phyloP scores from a whole-genome alignment of 2,329 filamentous ascomycete genomes.

The Trichophyton schoenleinii region DNA sequence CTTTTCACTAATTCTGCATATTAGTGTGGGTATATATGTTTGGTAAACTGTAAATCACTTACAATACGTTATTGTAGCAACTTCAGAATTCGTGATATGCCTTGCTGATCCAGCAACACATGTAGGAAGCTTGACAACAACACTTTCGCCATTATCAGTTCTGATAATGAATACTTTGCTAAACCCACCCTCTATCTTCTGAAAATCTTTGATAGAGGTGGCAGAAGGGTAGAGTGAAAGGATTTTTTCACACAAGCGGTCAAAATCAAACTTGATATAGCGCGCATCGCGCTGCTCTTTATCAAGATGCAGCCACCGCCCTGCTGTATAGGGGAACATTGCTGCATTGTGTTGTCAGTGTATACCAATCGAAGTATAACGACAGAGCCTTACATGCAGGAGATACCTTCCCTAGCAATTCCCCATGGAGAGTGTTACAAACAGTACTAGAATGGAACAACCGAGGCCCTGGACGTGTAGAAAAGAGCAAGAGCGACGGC shows the following conservation, averaged over 20 bases:
- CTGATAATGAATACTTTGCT: conserved; percentile 31
- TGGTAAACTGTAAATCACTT: conserved; percentile 3
- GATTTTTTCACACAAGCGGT: conserved; percentile 26
- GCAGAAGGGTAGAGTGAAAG: conserved; percentile 28
- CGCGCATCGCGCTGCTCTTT: conserved; percentile 25
- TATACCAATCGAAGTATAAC: not conserved
- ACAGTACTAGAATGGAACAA: conserved; percentile 4
- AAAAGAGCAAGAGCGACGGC: not conserved
- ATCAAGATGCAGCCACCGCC: conserved; percentile 30
- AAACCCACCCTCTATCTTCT: conserved; percentile 35
- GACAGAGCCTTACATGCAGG: conserved; percentile 8
- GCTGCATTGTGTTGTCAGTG: conserved; percentile 10
- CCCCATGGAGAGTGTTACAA: not conserved
- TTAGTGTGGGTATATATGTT: too few relatives aligned
- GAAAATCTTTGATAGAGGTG: conserved; percentile 22
- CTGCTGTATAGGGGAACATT: conserved; percentile 22
- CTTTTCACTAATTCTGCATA: conserved; percentile 20
- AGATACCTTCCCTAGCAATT: conserved; percentile 1
- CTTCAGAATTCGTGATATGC: conserved; percentile 15
- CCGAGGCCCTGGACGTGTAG: not conserved
- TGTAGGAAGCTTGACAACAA: conserved; percentile 35
- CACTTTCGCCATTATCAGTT: conserved; percentile 25
- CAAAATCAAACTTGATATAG: conserved; percentile 30
- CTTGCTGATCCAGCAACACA: conserved; percentile 17
- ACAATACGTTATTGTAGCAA: conserved; percentile 36